These are phyloP conservation scores for Plasmodium billcollinsi DNA, from an alignment of 169 alveolate species.

Conservation along the genomic window DNA sequence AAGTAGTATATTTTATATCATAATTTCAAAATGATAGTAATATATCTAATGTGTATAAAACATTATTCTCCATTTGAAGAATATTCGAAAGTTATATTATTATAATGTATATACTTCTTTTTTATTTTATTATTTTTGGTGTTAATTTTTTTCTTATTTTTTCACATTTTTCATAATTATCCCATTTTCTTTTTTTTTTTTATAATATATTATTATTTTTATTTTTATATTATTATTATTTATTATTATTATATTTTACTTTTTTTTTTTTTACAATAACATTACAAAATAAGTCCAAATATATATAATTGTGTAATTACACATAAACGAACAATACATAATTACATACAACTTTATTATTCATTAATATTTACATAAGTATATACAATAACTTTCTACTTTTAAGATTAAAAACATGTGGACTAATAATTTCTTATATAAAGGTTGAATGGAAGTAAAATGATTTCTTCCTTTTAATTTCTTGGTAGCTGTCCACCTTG, in stretches of 20 bases:
- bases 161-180: conserved; percentile 4
- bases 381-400: too few relatives aligned
- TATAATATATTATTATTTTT: conserved; percentile 4
- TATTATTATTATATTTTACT: background rate
- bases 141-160: conserved; percentile 1
- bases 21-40: conserved; percentile 10
- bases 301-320: conserved; percentile 54
- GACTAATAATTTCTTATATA: too few relatives aligned
- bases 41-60: background rate
- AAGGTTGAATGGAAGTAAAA: too few relatives aligned
- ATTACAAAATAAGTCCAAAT: background rate
- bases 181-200: conserved; percentile 32
- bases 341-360: too few relatives aligned
- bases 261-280: conserved; percentile 28
- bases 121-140: conserved; percentile 1
- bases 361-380: too few relatives aligned
- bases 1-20: conserved; percentile 11
- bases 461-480: background rate
- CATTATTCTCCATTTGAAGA: conserved; percentile 12
- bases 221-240: conserved; percentile 12
- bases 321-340: conserved; percentile 1
- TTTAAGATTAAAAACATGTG: too few relatives aligned
- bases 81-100: background rate
- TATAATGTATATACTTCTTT: too few relatives aligned
- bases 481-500: conserved; percentile 7